Percentiles rank a stretch among this genome's conserved stretches.
These are phyloP conservation scores for Polytrichum commune DNA, from an alignment of 225 moss, liverwort and hornwort species.

Conservation along the genomic window DNA sequence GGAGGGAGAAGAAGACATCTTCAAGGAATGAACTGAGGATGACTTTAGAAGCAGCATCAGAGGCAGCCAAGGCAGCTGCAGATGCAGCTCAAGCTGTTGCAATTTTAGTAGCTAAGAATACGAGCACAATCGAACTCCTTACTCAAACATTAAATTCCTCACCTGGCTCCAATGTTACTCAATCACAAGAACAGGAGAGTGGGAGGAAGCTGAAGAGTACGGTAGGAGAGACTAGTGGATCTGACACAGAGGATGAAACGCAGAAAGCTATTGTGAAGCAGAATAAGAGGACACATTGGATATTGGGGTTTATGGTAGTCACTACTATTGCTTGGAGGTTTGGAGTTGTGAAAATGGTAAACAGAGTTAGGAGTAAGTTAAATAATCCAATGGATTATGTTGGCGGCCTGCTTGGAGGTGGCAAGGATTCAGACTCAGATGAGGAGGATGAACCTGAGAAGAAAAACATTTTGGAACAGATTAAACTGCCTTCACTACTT, in stretches of 20 bases:
- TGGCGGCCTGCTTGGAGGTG: constrained; percentile 25
- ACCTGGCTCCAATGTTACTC: not conserved
- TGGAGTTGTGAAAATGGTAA: constrained; percentile 30
- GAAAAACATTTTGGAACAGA: constrained; percentile 22
- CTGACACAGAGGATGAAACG: constrained; percentile 6
- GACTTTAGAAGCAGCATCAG: constrained; percentile 35
- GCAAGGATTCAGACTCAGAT: constrained; percentile 13
- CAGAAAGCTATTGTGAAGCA: constrained; percentile 25
- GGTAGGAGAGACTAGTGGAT: not conserved
- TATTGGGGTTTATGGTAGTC: constrained; percentile 43
- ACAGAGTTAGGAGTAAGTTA: constrained; percentile 19
- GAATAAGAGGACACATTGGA: constrained; percentile 48
- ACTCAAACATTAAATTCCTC: constrained; percentile 20
- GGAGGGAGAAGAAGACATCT: constrained; percentile 18
- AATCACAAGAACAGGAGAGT: constrained; percentile 5
- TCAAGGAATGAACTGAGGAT: constrained; percentile 8
- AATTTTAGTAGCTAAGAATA: constrained; percentile 31
- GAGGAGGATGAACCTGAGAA: constrained; percentile 3
- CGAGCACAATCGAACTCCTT: constrained; percentile 37
- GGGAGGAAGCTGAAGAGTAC: constrained; percentile 10
- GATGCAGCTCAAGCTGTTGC: constrained; percentile 49
- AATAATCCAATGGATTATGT: constrained; percentile 34
- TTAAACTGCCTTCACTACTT: constrained; percentile 31
- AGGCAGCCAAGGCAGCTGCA: constrained; percentile 48
- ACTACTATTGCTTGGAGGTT: constrained; percentile 47